phyloP scores from a whole-genome alignment of 2,329 filamentous ascomycete genomes.

The Trichoderma aggressivum region DNA sequence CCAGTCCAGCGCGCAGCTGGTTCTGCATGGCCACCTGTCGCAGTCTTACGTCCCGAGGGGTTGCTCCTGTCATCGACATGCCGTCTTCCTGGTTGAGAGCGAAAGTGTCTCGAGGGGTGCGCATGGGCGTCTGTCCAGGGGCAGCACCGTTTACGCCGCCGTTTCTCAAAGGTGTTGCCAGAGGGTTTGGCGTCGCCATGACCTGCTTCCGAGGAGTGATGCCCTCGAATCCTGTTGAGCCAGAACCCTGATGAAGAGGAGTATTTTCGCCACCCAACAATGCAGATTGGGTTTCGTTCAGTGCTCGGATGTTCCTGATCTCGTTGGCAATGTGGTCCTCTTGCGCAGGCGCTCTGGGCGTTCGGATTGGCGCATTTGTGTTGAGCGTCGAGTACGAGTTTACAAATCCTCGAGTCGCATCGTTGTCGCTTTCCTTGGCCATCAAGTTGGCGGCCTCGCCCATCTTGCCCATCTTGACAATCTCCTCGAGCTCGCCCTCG shows the following conservation, averaged over 20 bases:
- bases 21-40: conserved; percentile 66
- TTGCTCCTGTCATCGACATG: conserved; percentile 67
- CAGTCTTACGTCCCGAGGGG: conserved; percentile 71
- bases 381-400: conserved; percentile 83
- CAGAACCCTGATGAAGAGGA: conserved; percentile 74
- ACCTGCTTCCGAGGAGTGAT: conserved; percentile 76
- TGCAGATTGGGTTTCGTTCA: conserved; percentile 92
- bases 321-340: conserved; percentile 97
- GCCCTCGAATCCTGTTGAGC: conserved; percentile 84
- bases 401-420: conserved; percentile 79
- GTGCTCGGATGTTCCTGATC: conserved; percentile 84
- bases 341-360: conserved; percentile 83
- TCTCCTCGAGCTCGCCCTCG: conserved; percentile 90
- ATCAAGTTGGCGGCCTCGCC: conserved; percentile 79
- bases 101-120: conserved; percentile 85
- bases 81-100: conserved; percentile 72
- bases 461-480: conserved; percentile 97
- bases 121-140: conserved; percentile 76
- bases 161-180: conserved; percentile 78
- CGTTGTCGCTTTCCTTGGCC: conserved; percentile 75
- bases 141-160: conserved; percentile 60
- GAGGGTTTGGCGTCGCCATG: conserved; percentile 88
- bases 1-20: conserved; percentile 69
- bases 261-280: conserved; percentile 92
- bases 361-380: conserved; percentile 81